Conservation (phyloP, 257 asterid genomes). For the Solanum piurae region DNA sequence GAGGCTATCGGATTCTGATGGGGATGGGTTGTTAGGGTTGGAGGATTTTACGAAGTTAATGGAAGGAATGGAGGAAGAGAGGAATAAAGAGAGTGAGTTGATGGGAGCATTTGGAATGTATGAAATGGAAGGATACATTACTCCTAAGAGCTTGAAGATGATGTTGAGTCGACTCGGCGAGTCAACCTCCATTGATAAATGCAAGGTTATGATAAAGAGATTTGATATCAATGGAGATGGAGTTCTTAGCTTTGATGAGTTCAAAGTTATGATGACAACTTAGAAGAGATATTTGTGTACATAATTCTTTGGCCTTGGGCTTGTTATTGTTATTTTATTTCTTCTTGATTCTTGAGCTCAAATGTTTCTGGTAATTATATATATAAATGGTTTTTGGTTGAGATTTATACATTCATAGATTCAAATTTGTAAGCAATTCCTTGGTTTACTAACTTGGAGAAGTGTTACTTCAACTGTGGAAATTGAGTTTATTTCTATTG, state of each 20-base stretch:
- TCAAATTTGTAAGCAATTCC: not conserved
- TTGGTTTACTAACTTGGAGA: not conserved
- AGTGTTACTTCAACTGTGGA: not conserved
- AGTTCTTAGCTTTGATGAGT: conserved; percentile 47
- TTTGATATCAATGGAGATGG: conserved; percentile 56
- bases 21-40: conserved; percentile 39
- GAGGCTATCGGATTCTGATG: conserved; percentile 36
- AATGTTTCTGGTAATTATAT: not conserved
- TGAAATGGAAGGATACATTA: conserved; percentile 48
- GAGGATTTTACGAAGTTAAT: conserved; percentile 43
- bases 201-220: conserved; percentile 31
- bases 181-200: conserved; percentile 25
- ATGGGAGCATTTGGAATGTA: conserved; percentile 44
- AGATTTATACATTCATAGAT: not conserved
- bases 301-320: not conserved
- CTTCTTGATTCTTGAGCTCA: not conserved
- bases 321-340: not conserved
- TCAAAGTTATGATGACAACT: conserved; percentile 37
- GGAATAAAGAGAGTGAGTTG: conserved; percentile 22
- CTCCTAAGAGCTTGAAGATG: conserved; percentile 43
- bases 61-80: conserved; percentile 43
- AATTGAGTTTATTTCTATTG: not conserved
- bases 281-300: not conserved
- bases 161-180: conserved; percentile 49
- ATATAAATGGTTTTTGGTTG: not conserved